These are phyloP conservation scores for Euphorbia corollata DNA, from an alignment of 441 rosid genomes.

Conservation along the genomic window DNA sequence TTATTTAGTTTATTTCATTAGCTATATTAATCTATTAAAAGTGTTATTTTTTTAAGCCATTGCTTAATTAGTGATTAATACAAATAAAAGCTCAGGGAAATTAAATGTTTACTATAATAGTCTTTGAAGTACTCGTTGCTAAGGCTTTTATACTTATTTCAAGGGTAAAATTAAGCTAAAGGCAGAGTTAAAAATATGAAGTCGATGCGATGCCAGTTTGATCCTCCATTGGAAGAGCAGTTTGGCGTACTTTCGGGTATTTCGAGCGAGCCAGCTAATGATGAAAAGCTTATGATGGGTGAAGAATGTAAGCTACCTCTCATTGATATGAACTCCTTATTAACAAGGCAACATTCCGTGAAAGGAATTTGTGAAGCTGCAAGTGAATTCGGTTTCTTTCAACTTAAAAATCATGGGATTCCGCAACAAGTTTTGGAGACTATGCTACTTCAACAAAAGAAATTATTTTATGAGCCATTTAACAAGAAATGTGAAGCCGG, in stretches of 20 bases:
- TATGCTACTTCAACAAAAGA: slow-evolving; percentile 35
- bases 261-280: background rate
- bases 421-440: slow-evolving; percentile 31
- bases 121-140: too few species aligned
- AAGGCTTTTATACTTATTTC: too few species aligned
- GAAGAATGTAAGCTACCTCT: slow-evolving; percentile 40
- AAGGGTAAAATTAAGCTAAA: too few species aligned
- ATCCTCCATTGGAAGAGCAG: slow-evolving; percentile 38
- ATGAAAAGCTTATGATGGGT: background rate
- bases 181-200: background rate
- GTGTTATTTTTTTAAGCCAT: too few species aligned
- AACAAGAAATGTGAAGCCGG: slow-evolving; percentile 26
- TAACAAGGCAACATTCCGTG: slow-evolving; percentile 28
- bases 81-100: too few species aligned
- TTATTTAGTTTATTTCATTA: too few species aligned
- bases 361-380: slow-evolving; percentile 35
- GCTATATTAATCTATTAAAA: too few species aligned
- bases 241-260: slow-evolving; percentile 26
- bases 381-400: slow-evolving; percentile 62
- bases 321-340: slow-evolving; percentile 39
- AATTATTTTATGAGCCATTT: slow-evolving; percentile 47
- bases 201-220: background rate
- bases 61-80: too few species aligned
- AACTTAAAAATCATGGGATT: slow-evolving; percentile 55
- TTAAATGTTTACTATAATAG: too few species aligned